Evolutionary conservation across 78 protist species (phyloP).

Genomic region (Chrysochromulina parva): DNA sequence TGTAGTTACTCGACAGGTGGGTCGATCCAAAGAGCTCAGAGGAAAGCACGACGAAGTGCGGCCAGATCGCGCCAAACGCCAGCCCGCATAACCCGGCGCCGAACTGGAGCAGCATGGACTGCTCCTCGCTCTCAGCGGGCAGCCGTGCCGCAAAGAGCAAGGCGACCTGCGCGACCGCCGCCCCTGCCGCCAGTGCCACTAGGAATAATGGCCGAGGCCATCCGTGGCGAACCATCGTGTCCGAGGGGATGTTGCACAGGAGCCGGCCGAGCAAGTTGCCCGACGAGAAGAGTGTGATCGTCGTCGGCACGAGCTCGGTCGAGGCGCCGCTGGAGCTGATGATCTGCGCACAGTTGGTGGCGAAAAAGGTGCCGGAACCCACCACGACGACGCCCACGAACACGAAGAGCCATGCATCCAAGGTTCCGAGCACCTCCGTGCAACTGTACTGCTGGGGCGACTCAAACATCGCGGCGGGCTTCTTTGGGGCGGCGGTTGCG

Average conservation of each 20-base stretch:
- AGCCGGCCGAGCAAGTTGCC: neutral
- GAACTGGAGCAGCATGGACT: no score
- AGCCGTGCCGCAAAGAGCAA: neutral
- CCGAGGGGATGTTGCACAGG: neutral
- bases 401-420: neutral
- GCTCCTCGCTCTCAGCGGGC: no score
- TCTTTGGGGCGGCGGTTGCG: no score
- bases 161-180: slow-evolving; percentile 1
- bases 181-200: neutral
- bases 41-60: neutral
- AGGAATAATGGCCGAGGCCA: neutral
- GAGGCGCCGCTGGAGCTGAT: neutral
- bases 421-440: neutral
- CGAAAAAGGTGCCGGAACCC: neutral
- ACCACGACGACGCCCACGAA: neutral
- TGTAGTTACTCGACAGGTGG: neutral
- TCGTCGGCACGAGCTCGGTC: neutral
- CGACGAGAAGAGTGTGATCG: neutral
- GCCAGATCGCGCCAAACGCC: neutral
- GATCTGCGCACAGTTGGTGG: neutral
- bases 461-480: neutral
- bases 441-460: neutral
- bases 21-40: neutral
- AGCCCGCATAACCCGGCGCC: no score
- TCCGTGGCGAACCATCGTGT: neutral